phyloP scores from a whole-genome alignment of 257 asterid species.

The Solanum clarkiae region DNA sequence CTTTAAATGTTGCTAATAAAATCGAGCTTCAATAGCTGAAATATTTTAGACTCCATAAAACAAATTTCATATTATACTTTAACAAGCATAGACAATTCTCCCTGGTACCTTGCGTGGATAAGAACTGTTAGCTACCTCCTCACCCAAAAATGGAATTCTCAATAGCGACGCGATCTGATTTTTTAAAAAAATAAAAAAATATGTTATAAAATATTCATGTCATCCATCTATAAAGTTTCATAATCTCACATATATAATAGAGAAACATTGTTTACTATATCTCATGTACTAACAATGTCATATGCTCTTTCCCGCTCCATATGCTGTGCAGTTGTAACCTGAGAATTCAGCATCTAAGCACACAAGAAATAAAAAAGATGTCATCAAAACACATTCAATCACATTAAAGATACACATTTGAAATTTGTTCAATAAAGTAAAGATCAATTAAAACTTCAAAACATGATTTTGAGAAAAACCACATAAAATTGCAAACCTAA shows the following conservation, averaged over 20 bases:
- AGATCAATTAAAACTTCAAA: not conserved
- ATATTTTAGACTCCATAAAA: not conserved
- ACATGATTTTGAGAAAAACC: not conserved
- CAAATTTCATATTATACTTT: not conserved
- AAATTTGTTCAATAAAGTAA: not conserved
- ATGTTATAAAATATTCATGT: not conserved
- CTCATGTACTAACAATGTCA: slow-evolving; percentile 57
- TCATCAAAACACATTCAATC: not conserved
- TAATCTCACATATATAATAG: not conserved
- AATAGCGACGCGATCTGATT: slow-evolving; percentile 77
- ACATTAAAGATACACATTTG: not conserved
- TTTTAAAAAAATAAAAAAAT: not conserved
- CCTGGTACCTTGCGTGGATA: slow-evolving; percentile 60
- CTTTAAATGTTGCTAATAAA: not conserved
- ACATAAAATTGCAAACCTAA: not conserved
- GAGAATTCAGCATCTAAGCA: slow-evolving; percentile 71
- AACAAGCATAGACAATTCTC: not conserved
- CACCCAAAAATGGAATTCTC: slow-evolving; percentile 83
- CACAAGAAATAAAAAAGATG: not conserved
- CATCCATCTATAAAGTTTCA: not conserved
- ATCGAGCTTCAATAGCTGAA: not conserved
- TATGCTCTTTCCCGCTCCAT: slow-evolving; percentile 96
- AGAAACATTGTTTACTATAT: not conserved
- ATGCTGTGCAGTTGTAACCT: slow-evolving; percentile 85
- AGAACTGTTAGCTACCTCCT: slow-evolving; percentile 53